These are phyloP conservation scores for Secale cereale DNA, from an alignment of 176 grass and related monocot species.

Conservation along the genomic window DNA sequence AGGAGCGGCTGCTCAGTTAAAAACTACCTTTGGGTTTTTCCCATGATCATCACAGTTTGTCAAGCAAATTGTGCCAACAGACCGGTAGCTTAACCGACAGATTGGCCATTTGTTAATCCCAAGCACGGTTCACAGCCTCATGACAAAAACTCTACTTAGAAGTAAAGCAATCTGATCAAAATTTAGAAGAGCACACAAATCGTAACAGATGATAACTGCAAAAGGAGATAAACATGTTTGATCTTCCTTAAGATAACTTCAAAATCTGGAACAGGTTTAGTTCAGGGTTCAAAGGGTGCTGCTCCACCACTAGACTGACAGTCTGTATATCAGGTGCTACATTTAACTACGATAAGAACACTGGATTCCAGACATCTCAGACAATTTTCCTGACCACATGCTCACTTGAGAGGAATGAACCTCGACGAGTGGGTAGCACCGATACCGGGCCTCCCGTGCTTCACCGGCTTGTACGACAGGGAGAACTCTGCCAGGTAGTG, in stretches of 20 bases:
- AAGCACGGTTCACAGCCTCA: no score
- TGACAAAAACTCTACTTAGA: no score
- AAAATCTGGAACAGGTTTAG: slow-evolving; percentile 24
- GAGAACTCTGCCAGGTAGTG: slow-evolving; percentile 79
- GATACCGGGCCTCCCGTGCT: slow-evolving; percentile 80
- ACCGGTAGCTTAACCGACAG: no score
- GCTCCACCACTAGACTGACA: neutral
- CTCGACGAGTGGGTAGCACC: slow-evolving; percentile 77
- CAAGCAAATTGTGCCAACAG: no score
- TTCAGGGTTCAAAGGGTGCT: neutral
- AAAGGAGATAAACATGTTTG: neutral
- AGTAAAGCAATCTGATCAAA: no score
- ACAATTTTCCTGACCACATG: neutral
- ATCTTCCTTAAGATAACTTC: neutral
- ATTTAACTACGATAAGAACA: neutral
- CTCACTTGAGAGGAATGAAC: slow-evolving; percentile 82
- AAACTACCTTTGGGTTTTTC: no score
- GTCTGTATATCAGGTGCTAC: slow-evolving; percentile 20
- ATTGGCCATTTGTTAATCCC: no score
- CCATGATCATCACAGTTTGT: no score
- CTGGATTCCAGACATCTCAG: neutral
- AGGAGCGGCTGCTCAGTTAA: no score
- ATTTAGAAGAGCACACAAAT: no score
- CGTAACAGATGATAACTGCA: no score
- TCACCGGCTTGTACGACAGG: slow-evolving; percentile 79